phyloP scores from a whole-genome alignment of 1,284 basidiomycete genomes.

The Volvariella surrecta region DNA sequence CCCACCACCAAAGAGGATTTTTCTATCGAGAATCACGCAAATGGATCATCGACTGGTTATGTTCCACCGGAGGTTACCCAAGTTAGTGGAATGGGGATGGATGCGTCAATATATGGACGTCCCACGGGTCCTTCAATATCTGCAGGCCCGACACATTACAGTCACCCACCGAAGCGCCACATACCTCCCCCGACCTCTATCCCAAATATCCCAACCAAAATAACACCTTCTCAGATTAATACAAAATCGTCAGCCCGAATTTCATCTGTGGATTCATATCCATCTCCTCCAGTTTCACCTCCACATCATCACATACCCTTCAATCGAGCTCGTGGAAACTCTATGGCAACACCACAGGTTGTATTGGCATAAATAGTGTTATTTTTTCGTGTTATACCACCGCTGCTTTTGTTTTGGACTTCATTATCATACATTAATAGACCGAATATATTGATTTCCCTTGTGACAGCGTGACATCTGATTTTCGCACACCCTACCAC shows the following conservation, averaged over 20 bases:
- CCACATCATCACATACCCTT: slow-evolving; percentile 26
- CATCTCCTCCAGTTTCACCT: slow-evolving; percentile 74
- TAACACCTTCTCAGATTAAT: slow-evolving; percentile 15
- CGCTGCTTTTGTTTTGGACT: too few relatives aligned
- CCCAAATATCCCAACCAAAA: slow-evolving; percentile 7
- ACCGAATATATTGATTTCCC: too few relatives aligned
- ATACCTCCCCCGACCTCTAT: slow-evolving; percentile 15
- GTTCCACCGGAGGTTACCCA: slow-evolving; percentile 18
- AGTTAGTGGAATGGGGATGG: slow-evolving; percentile 27
- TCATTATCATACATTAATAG: too few relatives aligned
- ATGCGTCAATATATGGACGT: slow-evolving; percentile 23
- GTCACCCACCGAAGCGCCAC: slow-evolving; percentile 11
- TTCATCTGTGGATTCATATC: slow-evolving; percentile 47
- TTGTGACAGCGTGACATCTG: not conserved
- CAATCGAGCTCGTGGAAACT: not conserved
- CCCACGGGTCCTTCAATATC: slow-evolving; percentile 22
- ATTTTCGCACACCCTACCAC: slow-evolving; percentile 6
- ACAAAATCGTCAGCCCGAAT: slow-evolving; percentile 16
- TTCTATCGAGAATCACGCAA: slow-evolving; percentile 25
- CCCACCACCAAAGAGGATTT: slow-evolving; percentile 60
- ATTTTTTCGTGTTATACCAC: too few relatives aligned
- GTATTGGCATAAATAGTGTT: too few relatives aligned
- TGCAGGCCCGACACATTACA: slow-evolving; percentile 15
- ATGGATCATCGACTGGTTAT: slow-evolving; percentile 18
- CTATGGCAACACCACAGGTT: too few relatives aligned